These are phyloP conservation scores for Suillus hirtellus DNA, from an alignment of 768 basidiomycete genomes.

Conservation along the genomic window DNA sequence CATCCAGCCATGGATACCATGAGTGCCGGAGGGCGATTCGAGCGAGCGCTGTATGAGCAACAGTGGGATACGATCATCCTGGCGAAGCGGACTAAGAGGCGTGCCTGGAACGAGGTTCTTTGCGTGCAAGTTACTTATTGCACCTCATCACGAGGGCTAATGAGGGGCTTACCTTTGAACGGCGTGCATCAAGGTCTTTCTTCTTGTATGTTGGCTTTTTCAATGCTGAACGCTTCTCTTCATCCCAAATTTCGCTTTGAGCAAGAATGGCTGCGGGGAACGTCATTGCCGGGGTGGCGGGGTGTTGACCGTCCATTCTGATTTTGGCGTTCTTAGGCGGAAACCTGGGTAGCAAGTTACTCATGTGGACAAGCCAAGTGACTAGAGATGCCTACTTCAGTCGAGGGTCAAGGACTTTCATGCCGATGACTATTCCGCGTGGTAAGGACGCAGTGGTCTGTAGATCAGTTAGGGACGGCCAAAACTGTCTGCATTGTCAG, in stretches of 20 bases:
- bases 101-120: conserved; percentile 82
- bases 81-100: conserved; percentile 57
- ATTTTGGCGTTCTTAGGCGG: conserved; percentile 76
- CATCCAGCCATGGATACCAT: conserved; percentile 81
- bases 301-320: conserved; percentile 29
- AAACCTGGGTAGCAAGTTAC: conserved; percentile 50
- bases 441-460: conserved; percentile 69
- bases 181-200: conserved; percentile 82
- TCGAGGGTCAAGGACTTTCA: conserved; percentile 84
- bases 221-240: conserved; percentile 43
- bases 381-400: conserved; percentile 57
- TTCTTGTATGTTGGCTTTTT: conserved; percentile 72
- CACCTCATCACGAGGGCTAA: conserved; percentile 1
- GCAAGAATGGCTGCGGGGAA: conserved; percentile 63
- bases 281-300: conserved; percentile 31
- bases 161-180: conserved; percentile 56
- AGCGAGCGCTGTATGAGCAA: conserved; percentile 81
- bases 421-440: conserved; percentile 74
- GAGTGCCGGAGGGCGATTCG: conserved; percentile 38
- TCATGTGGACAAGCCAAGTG: neutral
- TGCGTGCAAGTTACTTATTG: neutral
- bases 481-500: conserved; percentile 33
- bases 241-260: conserved; percentile 70
- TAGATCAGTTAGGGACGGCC: conserved; percentile 59
- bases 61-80: conserved; percentile 84